Evolutionary conservation across 345 rosid genomes (phyloP), one percentile per base, ranked within the genome.

Genomic region (Firmiana major): DNA sequence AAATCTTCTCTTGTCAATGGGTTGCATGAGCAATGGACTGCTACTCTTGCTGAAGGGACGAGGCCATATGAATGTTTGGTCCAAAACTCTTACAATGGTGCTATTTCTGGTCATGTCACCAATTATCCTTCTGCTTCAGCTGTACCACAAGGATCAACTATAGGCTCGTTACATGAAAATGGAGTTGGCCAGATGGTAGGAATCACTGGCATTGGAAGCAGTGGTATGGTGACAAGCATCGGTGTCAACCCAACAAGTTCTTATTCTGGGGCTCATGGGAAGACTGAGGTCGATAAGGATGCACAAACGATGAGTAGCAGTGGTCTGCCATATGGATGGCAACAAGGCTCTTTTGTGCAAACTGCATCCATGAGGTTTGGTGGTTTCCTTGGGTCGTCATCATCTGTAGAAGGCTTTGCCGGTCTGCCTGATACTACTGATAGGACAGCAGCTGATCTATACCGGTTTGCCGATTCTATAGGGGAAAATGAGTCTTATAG

Each of bases 371-470:
- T 15, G 4, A 80, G 78, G 71, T 71, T 80, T 76, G 81, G 71
- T 77, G 76, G 79, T 9, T 53, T 76, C 36, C 80, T 79, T 62
- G 75, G 83, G 66, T 77, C 78, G 46, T 82, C 91, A 69, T 60
- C 81, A 69, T 83, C 88, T 38, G 36, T 75, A 58, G 91, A 88
- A 73, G 80, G 88, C 26, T 88, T 86, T 83, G 78, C 71, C 7
- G 88, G 86, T 86, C 77, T 84, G 73, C 79, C 72, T 15, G 80
- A 82, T 75, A 72, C 78, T 21, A 71, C 74, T 78, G 81, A 73
- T 64, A 36, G 74, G 75, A 81, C 66, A 62, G 10, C 81, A 34
- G 62, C 84, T 11, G 86, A 85, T 75, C 83, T 83, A 24, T 86
- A 86, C 73, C 74, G 82, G 0, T 86, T 86, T 77, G 91, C 84